A percentile compares a stretch with the other conserved stretches of the same genome.
Evolutionary conservation across 306 rosid genomes (phyloP).

Genomic region (Rubus parviflorus): DNA sequence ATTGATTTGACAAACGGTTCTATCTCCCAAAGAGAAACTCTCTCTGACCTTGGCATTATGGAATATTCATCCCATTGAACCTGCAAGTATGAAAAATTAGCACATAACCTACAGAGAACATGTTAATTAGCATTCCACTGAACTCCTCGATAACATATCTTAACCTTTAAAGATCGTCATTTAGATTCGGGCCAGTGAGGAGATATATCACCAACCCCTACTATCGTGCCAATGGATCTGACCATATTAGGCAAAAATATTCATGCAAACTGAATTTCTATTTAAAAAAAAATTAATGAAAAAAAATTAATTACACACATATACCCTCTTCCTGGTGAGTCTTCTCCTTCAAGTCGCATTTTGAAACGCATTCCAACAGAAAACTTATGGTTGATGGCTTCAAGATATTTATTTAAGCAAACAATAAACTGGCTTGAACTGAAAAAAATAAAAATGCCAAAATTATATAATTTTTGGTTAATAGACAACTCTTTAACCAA

Average conservation of each 20-base stretch:
- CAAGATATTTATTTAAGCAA: constrained; percentile 65
- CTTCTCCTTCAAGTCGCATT: constrained; percentile 91
- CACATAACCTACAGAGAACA: constrained; percentile 1
- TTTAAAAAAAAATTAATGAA: constrained; percentile 11
- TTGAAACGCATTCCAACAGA: constrained; percentile 75
- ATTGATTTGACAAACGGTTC: constrained; percentile 80
- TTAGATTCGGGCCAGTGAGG: constrained; percentile 63
- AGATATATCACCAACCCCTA: constrained; percentile 72
- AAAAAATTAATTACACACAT: neutral
- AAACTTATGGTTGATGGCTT: constrained; percentile 53
- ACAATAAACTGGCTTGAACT: constrained; percentile 83
- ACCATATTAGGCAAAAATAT: constrained; percentile 21
- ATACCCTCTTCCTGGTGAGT: constrained; percentile 82
- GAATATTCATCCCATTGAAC: constrained; percentile 91
- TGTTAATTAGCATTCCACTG: neutral
- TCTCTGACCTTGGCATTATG: constrained; percentile 73
- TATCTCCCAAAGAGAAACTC: constrained; percentile 92
- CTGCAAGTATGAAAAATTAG: constrained; percentile 34
- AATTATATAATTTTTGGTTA: neutral
- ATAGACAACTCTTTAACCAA: neutral
- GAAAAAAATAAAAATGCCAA: constrained; percentile 10
- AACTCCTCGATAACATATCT: constrained; percentile 1
- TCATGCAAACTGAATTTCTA: too few relatives aligned
- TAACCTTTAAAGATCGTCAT: constrained; percentile 90
- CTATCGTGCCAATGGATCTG: constrained; percentile 85